phyloP scores from a whole-genome alignment of 805 yeast species.

The Blastobotrys peoriensis region DNA sequence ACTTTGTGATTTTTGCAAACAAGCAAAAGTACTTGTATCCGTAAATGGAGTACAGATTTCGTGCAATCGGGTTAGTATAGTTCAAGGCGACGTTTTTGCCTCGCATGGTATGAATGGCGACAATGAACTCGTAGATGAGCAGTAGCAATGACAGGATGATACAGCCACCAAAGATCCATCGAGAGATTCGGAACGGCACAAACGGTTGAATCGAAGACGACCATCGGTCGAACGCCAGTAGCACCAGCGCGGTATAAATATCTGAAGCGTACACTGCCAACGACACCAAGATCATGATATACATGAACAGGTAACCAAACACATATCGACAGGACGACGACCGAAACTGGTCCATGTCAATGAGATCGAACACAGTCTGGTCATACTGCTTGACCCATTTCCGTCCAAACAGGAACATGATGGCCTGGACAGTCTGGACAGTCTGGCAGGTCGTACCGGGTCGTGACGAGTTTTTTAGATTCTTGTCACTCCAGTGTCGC shows the following conservation, averaged over 20 bases:
- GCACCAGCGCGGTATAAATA: slow-evolving; percentile 68
- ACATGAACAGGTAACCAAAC: slow-evolving; percentile 26
- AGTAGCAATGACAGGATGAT: slow-evolving; percentile 63
- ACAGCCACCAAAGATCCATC: slow-evolving; percentile 77
- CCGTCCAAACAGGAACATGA: slow-evolving; percentile 13
- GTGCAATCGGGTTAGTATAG: slow-evolving; percentile 62
- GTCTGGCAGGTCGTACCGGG: too few species aligned
- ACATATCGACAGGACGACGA: slow-evolving; percentile 21
- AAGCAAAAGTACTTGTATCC: slow-evolving; percentile 67
- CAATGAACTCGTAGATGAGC: slow-evolving; percentile 48
- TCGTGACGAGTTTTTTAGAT: too few species aligned
- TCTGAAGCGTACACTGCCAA: slow-evolving; percentile 58
- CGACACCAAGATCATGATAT: slow-evolving; percentile 42
- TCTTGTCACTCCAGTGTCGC: too few species aligned
- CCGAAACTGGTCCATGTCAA: slow-evolving; percentile 19
- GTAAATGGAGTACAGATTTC: slow-evolving; percentile 48
- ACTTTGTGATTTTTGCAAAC: slow-evolving; percentile 59
- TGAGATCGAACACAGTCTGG: slow-evolving; percentile 18
- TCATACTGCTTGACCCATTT: slow-evolving; percentile 22
- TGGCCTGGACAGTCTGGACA: too few species aligned
- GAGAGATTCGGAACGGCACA: slow-evolving; percentile 45
- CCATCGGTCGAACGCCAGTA: slow-evolving; percentile 71
- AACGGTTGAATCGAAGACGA: slow-evolving; percentile 44
- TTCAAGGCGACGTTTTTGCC: slow-evolving; percentile 63
- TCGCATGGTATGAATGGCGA: slow-evolving; percentile 52